Percentiles rank a stretch among this genome's conserved stretches.
Evolutionary conservation across 2,329 filamentous ascomycete genomes (phyloP).

Genomic region (Pleurostoma richardsiae): DNA sequence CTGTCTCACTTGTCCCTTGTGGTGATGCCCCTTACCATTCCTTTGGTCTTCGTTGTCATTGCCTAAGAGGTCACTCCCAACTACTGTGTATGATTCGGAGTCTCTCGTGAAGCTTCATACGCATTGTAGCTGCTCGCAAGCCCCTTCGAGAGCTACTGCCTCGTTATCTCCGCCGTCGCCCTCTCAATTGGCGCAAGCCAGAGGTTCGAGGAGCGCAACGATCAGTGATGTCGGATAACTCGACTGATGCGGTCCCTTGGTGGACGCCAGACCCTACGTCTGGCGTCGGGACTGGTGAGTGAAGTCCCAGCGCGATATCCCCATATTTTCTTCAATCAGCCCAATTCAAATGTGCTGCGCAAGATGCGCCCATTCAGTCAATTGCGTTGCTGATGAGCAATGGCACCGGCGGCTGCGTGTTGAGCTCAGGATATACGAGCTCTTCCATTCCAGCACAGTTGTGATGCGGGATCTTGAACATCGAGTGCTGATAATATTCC

Average conservation of each 20-base stretch:
- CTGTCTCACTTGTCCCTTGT: no score
- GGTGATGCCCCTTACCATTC: no score
- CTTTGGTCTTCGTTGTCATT: no score
- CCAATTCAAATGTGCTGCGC: no score
- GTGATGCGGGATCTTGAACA: not conserved
- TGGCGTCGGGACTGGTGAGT: conserved; percentile 7
- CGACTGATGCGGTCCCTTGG: conserved; percentile 2
- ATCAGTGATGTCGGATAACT: not conserved
- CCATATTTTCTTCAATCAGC: no score
- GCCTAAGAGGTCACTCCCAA: not conserved
- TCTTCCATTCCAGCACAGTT: not conserved
- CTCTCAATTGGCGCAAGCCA: not conserved
- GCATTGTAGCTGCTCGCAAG: not conserved
- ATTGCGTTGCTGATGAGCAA: not conserved
- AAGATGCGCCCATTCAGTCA: not conserved
- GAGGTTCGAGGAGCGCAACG: no score
- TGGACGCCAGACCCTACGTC: conserved; percentile 6
- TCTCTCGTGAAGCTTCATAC: not conserved
- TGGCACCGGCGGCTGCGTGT: not conserved
- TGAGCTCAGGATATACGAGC: not conserved
- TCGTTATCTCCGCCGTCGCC: not conserved
- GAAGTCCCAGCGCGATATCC: no score
- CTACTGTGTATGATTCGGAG: not conserved
- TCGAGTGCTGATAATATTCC: not conserved
- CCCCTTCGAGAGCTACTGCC: not conserved